Percentiles rank a stretch among this genome's conserved stretches.
Evolutionary conservation across 352 stramenopile species (phyloP).

Genomic region (Phytophthora fragariaefolia): DNA sequence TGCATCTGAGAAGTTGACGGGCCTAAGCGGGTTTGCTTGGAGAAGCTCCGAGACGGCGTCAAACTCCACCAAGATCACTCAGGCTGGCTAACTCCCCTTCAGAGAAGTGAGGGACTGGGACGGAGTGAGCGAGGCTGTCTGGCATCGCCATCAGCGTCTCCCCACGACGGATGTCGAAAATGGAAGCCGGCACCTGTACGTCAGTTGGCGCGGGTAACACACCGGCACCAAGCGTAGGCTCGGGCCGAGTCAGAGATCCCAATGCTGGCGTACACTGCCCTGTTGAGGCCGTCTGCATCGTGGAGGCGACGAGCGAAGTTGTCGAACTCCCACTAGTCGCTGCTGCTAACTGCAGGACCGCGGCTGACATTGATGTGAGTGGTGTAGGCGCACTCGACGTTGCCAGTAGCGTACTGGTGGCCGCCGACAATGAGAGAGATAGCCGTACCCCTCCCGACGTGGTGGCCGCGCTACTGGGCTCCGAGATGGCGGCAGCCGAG

Average conservation of each 20-base stretch:
- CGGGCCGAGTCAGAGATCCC: not conserved
- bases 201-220: too few species aligned
- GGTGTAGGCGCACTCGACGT: not conserved
- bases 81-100: not conserved
- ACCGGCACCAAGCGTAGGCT: not conserved
- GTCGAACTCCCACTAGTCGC: not conserved
- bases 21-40: not conserved
- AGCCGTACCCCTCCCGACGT: too few species aligned
- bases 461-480: too few species aligned
- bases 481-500: too few species aligned
- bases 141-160: not conserved
- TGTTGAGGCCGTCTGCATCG: not conserved
- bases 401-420: too few species aligned
- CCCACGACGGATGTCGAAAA: not conserved
- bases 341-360: not conserved
- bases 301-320: not conserved
- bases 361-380: not conserved
- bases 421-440: too few species aligned
- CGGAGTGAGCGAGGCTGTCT: not conserved
- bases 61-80: not conserved
- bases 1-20: not conserved
- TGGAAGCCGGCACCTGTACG: not conserved
- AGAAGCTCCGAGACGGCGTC: not conserved
- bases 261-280: not conserved
- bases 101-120: not conserved